Conservation (phyloP, 179 eudicot genomes). For the Silene coronaria region DNA sequence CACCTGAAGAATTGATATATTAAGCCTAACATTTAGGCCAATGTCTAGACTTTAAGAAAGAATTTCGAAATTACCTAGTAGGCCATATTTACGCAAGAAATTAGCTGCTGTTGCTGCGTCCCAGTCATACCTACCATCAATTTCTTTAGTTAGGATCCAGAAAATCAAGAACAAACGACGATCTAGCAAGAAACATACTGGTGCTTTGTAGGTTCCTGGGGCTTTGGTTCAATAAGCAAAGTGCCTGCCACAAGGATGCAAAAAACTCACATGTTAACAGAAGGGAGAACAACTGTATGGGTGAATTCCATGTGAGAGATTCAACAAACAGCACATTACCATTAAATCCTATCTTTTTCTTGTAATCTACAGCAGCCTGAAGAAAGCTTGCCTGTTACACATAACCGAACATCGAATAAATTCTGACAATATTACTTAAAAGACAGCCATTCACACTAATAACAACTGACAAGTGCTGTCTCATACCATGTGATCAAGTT, state of each 20-base stretch:
- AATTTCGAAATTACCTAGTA: slow-evolving; percentile 45
- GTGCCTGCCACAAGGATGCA: slow-evolving; percentile 44
- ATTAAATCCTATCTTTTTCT: slow-evolving; percentile 94
- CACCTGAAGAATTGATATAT: too few species aligned
- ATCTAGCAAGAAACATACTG: slow-evolving; percentile 51
- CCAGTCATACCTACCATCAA: slow-evolving; percentile 84
- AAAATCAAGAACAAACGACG: neutral
- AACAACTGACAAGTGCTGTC: neutral
- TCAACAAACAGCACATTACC: slow-evolving; percentile 39
- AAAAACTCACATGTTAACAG: neutral
- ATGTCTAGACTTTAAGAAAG: neutral
- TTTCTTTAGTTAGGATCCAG: slow-evolving; percentile 15
- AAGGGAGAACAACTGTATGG: neutral
- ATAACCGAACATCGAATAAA: neutral
- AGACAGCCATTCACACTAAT: neutral
- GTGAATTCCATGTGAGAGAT: neutral
- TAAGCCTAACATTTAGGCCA: too few species aligned
- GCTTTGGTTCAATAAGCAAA: slow-evolving; percentile 89
- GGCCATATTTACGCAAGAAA: slow-evolving; percentile 92
- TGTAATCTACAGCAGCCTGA: slow-evolving; percentile 76
- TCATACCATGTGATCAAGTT: slow-evolving; percentile 85
- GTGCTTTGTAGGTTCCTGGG: slow-evolving; percentile 97
- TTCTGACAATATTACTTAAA: neutral
- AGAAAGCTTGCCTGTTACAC: slow-evolving; percentile 74
- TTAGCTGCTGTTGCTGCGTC: slow-evolving; percentile 95